phyloP scores from a whole-genome alignment of 371 early-diverging fungal species.

The Funneliformis caledonium region DNA sequence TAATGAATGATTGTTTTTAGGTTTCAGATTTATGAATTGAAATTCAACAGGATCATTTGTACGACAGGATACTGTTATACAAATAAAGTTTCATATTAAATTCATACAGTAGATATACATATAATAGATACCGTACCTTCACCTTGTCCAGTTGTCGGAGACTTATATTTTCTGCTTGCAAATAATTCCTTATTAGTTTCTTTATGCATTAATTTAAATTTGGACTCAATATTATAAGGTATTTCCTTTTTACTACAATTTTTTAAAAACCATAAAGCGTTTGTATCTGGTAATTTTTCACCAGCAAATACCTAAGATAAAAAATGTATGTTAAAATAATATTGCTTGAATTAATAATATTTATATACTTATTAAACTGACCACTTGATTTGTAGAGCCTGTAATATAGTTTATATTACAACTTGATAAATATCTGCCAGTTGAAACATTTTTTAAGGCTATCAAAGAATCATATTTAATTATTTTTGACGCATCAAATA shows the following conservation, averaged over 20 bases:
- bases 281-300: neutral
- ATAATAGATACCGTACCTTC: no score
- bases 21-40: no score
- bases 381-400: conserved; percentile 48
- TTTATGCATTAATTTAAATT: no score
- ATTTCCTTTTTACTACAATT: neutral
- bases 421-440: conserved; percentile 51
- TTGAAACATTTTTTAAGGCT: conserved; percentile 17
- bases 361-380: neutral
- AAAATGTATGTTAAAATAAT: neutral
- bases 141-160: no score
- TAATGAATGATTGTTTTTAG: no score
- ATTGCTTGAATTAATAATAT: neutral
- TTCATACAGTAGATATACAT: no score
- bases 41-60: no score
- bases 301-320: neutral
- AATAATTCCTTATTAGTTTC: no score
- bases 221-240: no score
- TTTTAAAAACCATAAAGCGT: neutral
- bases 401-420: conserved; percentile 17
- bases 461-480: conserved; percentile 47
- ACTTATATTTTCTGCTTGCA: no score
- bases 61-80: no score
- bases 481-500: neutral
- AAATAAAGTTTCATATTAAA: no score